These are phyloP conservation scores for Nicotiana knightiana DNA, from an alignment of 257 asterid species.

Conservation along the genomic window DNA sequence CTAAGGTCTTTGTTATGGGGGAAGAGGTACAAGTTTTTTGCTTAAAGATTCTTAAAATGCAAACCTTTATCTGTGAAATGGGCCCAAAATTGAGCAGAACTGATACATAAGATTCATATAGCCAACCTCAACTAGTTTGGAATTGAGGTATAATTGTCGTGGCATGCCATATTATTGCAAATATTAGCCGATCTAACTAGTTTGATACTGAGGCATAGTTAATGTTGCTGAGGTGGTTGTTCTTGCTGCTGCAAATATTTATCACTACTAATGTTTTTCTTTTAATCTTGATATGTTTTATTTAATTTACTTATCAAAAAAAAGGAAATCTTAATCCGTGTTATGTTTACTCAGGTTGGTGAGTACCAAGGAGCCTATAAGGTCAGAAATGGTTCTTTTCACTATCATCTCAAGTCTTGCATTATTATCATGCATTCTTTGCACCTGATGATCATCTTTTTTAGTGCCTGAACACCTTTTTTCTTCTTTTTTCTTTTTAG, in stretches of 20 bases:
- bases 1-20: conserved; percentile 83
- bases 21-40: conserved; percentile 62
- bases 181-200: background rate
- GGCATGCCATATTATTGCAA: background rate
- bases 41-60: background rate
- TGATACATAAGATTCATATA: background rate
- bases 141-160: background rate
- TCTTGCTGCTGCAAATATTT: background rate
- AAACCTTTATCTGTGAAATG: background rate
- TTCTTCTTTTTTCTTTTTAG: conserved; percentile 24
- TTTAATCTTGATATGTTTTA: background rate
- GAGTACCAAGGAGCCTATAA: conserved; percentile 99
- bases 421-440: background rate
- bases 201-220: background rate
- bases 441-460: background rate
- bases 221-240: background rate
- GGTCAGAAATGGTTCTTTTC: conserved; percentile 37
- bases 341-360: conserved; percentile 64
- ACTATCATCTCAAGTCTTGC: background rate
- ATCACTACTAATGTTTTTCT: background rate
- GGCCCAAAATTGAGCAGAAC: background rate
- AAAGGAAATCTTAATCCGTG: background rate
- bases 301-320: background rate
- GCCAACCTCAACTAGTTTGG: background rate
- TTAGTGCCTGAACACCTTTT: background rate